Conservation (phyloP, 148 eudicot genomes). For the Vaccinium darrowii region DNA sequence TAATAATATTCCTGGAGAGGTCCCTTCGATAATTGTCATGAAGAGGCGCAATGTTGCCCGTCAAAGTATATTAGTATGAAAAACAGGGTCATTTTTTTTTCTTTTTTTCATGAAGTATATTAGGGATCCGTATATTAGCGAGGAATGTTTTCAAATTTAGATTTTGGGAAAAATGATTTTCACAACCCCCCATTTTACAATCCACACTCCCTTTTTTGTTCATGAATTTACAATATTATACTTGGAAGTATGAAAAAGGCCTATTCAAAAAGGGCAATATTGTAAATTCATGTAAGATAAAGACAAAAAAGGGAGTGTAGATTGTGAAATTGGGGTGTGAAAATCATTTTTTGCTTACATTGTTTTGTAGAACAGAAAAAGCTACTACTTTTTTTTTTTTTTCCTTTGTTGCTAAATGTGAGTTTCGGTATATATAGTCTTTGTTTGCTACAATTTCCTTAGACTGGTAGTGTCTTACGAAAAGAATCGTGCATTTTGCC, state of each 20-base stretch:
- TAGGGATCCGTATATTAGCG: not conserved
- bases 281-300: too few relatives aligned
- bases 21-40: not conserved
- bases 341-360: not conserved
- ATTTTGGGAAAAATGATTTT: too few relatives aligned
- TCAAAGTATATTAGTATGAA: not conserved
- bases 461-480: not conserved
- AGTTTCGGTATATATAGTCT: not conserved
- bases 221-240: too few relatives aligned
- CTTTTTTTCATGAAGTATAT: not conserved
- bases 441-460: not conserved
- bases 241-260: too few relatives aligned
- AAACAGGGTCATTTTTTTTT: too few relatives aligned
- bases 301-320: too few relatives aligned
- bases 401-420: not conserved
- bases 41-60: not conserved
- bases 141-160: not conserved
- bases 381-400: not conserved
- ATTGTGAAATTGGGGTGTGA: too few relatives aligned
- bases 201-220: too few relatives aligned
- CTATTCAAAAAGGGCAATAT: too few relatives aligned
- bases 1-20: not conserved
- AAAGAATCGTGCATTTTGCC: not conserved
- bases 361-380: not conserved
- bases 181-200: too few relatives aligned